Evolutionary conservation across 495 filamentous ascomycete species (phyloP).

Genomic region (Neurospora sp.): DNA sequence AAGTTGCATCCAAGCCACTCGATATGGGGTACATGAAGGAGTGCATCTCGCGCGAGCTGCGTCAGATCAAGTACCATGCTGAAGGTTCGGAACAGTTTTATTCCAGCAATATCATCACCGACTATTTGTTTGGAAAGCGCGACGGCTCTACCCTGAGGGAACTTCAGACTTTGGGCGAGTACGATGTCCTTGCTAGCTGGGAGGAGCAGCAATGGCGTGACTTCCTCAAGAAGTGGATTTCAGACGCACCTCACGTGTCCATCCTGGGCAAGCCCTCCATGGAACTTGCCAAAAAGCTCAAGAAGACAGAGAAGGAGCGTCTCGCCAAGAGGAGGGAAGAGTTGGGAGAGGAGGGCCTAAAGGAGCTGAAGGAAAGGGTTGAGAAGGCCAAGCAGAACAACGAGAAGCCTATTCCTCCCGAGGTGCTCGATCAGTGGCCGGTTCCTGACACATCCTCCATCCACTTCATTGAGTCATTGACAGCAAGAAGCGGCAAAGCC

Average conservation of each 20-base stretch:
- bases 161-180: constrained; percentile 57
- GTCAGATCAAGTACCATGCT: constrained; percentile 67
- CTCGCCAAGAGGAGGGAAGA: constrained; percentile 43
- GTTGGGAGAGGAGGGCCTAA: constrained; percentile 45
- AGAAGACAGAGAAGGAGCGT: constrained; percentile 56
- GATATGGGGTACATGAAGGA: constrained; percentile 85
- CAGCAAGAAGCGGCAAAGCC: constrained; percentile 76
- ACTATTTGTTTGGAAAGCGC: constrained; percentile 81
- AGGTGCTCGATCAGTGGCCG: constrained; percentile 65
- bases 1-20: constrained; percentile 66
- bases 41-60: constrained; percentile 66
- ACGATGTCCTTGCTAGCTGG: constrained; percentile 72
- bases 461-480: constrained; percentile 84
- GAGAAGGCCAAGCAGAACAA: constrained; percentile 72
- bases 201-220: constrained; percentile 69
- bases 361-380: constrained; percentile 62
- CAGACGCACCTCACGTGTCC: constrained; percentile 75
- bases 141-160: constrained; percentile 72
- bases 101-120: constrained; percentile 70
- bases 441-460: constrained; percentile 81
- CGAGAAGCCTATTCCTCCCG: constrained; percentile 66
- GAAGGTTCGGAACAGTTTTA: constrained; percentile 69
- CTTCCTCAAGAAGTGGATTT: constrained; percentile 75
- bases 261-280: constrained; percentile 77
- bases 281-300: constrained; percentile 58